These are phyloP conservation scores for Chloranthus sessilifolius DNA, from an alignment of 164 flowering plant species.

Conservation along the genomic window DNA sequence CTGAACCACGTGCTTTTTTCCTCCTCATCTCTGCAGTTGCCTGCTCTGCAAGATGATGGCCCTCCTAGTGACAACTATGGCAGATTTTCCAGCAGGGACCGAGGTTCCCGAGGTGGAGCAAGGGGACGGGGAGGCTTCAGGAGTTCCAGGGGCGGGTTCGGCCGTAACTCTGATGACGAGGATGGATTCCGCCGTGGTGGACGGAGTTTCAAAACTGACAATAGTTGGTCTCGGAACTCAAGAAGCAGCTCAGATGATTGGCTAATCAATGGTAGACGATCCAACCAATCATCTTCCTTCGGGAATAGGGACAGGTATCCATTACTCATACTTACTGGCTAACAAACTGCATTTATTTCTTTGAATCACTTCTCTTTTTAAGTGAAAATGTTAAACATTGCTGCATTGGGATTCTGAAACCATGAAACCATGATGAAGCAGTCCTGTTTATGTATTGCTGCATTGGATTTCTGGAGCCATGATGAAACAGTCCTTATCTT, in stretches of 20 bases:
- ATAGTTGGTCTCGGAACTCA: conserved; percentile 41
- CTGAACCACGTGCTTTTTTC: not conserved
- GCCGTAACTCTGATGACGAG: conserved; percentile 33
- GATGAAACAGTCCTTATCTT: too few relatives aligned
- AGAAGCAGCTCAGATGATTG: conserved; percentile 64
- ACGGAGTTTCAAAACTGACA: conserved; percentile 37
- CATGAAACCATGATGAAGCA: too few relatives aligned
- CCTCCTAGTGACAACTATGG: conserved; percentile 84
- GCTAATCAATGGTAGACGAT: conserved; percentile 58
- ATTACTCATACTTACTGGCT: not conserved
- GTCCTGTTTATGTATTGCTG: too few relatives aligned
- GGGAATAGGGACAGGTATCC: conserved; percentile 59
- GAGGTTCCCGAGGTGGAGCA: conserved; percentile 44
- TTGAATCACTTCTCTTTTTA: too few relatives aligned
- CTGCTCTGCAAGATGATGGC: conserved; percentile 95
- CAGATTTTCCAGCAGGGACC: conserved; percentile 59
- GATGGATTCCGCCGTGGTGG: conserved; percentile 50
- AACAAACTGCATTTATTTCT: not conserved
- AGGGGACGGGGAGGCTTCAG: conserved; percentile 46
- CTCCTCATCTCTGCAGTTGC: conserved; percentile 52
- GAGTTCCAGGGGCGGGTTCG: conserved; percentile 46
- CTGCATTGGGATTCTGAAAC: too few relatives aligned
- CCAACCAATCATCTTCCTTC: conserved; percentile 44
- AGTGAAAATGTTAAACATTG: too few relatives aligned
- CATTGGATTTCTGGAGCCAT: too few relatives aligned